Base-by-base conservation (phyloP, 768 basidiomycete genomes). In the Suillus tomentosus region DNA sequence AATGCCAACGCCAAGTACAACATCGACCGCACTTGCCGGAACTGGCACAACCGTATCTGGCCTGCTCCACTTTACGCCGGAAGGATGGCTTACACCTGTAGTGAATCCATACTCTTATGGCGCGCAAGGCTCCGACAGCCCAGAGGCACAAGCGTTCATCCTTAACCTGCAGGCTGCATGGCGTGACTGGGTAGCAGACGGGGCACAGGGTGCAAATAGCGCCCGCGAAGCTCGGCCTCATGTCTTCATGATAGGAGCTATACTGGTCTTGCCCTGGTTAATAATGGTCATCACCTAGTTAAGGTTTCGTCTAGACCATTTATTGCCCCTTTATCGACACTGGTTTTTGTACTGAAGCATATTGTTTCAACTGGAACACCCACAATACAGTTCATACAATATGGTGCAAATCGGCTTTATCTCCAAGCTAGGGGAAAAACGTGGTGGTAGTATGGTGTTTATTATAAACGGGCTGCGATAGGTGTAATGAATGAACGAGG, bases 81-180 rank as follows among this genome's bases (percentile, higher is more conserved):
- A 86, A 45, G 88, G 91, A 3, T 91, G 89, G 87, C 75, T 94
- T 31, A 79, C 78, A 6, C 91, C 91, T 6, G 92, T 94, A 19
- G 91, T 91, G 3, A 80, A 96, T 70, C 94, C 94, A 0, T 73
- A 89, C 61, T 72, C 78, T 2, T 87, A 81, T 69, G 77, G 79
- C 0, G 13, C 66, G 2, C 63, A 83, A 64, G 88, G 90, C 0
- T 64, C 74, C 0, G 24, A 84, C 22, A 91, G 89, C 64, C 84
- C 94, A 2, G 94, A 96, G 73, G 87, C 82, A 0, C 82, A 95
- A 77, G 91, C 90, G 8, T 96, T 96, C 73, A 85, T 91, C 13
- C 73, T 95, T 6, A 81, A 87, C 70, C 80, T 95, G 76, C 81
- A 93, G 64, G 84, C 91, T 0, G 90, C 90, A 5, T 91, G 87